phyloP scores from a whole-genome alignment of 2,329 filamentous ascomycete species.

The Fusarium humuli region DNA sequence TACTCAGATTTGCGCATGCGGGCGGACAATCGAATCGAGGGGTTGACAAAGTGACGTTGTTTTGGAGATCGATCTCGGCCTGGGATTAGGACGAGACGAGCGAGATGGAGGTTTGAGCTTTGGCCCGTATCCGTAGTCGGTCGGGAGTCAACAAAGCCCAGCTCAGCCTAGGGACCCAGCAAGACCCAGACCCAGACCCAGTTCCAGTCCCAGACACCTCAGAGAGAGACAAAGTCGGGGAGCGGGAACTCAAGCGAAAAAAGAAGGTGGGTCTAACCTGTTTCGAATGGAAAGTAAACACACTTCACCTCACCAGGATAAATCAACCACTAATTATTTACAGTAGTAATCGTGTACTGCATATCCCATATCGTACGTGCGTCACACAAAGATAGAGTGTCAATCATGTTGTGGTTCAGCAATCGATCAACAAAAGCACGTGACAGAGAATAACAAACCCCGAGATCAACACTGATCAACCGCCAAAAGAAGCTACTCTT shows the following conservation, averaged over 20 bases:
- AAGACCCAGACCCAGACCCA: not conserved
- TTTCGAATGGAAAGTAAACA: constrained; percentile 46
- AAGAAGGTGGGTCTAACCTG: constrained; percentile 33
- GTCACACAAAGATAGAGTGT: constrained; percentile 30
- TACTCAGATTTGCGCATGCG: constrained; percentile 36
- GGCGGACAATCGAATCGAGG: constrained; percentile 25
- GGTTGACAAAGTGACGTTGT: constrained; percentile 16
- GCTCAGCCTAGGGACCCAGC: not conserved
- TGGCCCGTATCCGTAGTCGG: constrained; percentile 18
- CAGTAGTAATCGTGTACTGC: constrained; percentile 3
- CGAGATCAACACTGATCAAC: not conserved
- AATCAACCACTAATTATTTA: constrained; percentile 8
- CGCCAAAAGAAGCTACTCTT: not conserved
- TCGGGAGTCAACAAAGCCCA: constrained; percentile 30
- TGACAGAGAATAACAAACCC: constrained; percentile 6
- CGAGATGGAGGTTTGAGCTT: constrained; percentile 25
- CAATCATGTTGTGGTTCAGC: constrained; percentile 19
- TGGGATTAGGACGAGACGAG: constrained; percentile 28
- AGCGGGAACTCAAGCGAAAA: constrained; percentile 30
- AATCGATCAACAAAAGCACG: constrained; percentile 31
- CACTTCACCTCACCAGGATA: constrained; percentile 2
- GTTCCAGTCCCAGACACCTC: not conserved
- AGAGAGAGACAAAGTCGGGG: constrained; percentile 9
- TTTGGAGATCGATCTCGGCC: constrained; percentile 11
- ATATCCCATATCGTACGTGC: constrained; percentile 18